Percentiles rank a stretch among this genome's conserved stretches.
These are phyloP conservation scores for Annulohypoxylon truncatum DNA, from an alignment of 2,329 filamentous ascomycete genomes.

Conservation along the genomic window DNA sequence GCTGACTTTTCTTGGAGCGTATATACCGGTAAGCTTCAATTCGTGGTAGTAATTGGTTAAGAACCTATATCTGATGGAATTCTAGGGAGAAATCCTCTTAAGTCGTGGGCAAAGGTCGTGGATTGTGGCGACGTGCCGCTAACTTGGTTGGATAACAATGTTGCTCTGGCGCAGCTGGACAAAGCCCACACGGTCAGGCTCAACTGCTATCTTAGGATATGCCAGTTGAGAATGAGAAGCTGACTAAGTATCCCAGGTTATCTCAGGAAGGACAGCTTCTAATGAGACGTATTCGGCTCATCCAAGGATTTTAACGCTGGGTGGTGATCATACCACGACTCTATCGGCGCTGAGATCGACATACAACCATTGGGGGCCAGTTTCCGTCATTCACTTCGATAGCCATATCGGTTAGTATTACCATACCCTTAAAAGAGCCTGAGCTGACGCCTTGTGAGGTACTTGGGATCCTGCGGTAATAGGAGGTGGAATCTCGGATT, in stretches of 20 bases:
- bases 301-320: slow-evolving; percentile 69
- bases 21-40: slow-evolving; percentile 57
- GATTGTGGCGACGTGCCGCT: slow-evolving; percentile 85
- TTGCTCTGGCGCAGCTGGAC: slow-evolving; percentile 80
- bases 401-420: slow-evolving; percentile 65
- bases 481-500: slow-evolving; percentile 68
- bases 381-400: slow-evolving; percentile 74
- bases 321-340: slow-evolving; percentile 74
- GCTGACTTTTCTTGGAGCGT: slow-evolving; percentile 54
- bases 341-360: slow-evolving; percentile 71
- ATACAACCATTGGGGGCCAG: slow-evolving; percentile 65
- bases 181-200: slow-evolving; percentile 67
- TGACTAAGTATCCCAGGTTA: slow-evolving; percentile 36
- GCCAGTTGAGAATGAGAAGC: background rate
- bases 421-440: background rate
- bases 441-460: slow-evolving; percentile 55
- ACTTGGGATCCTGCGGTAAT: slow-evolving; percentile 77
- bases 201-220: background rate
- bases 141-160: slow-evolving; percentile 79
- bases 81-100: slow-evolving; percentile 70
- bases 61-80: slow-evolving; percentile 21
- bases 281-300: slow-evolving; percentile 57
- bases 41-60: background rate
- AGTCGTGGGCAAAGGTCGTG: slow-evolving; percentile 77
- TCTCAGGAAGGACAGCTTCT: slow-evolving; percentile 52